A percentile compares a stretch with the other conserved stretches of the same genome.
phyloP scores from a whole-genome alignment of 495 filamentous ascomycete genomes.

The Aspergillus ellipticus region DNA sequence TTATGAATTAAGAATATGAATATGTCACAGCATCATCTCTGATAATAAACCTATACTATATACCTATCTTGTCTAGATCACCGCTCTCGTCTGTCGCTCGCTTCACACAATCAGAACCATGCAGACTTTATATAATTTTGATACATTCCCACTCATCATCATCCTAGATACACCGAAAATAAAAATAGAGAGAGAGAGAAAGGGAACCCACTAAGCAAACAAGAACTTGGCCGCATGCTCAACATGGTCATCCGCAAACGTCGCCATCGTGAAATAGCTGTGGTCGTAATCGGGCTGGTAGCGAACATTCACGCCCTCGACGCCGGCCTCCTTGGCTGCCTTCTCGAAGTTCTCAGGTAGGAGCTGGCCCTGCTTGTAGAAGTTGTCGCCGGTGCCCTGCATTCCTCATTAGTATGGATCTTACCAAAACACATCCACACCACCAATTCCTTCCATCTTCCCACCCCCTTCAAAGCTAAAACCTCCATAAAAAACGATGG shows the following conservation, averaged over 20 bases:
- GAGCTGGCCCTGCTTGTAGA: slow-evolving; percentile 90
- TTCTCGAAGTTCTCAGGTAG: slow-evolving; percentile 88
- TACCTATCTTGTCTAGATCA: neutral
- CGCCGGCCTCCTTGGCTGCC: slow-evolving; percentile 68
- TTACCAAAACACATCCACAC: neutral
- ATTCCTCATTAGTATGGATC: neutral
- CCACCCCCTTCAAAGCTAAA: too few relatives aligned
- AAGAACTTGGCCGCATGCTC: slow-evolving; percentile 86
- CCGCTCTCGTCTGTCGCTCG: neutral
- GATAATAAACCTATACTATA: too few relatives aligned
- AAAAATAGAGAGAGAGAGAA: slow-evolving; percentile 8
- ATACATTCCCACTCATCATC: neutral
- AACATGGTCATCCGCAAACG: slow-evolving; percentile 86
- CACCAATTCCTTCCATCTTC: too few relatives aligned
- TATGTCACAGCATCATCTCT: too few relatives aligned
- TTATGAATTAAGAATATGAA: too few relatives aligned
- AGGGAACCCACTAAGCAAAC: slow-evolving; percentile 52
- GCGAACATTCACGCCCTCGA: slow-evolving; percentile 63
- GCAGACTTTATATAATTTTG: neutral
- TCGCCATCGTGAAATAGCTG: slow-evolving; percentile 91
- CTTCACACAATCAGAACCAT: slow-evolving; percentile 2
- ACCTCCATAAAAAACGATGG: too few relatives aligned
- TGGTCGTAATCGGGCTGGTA: slow-evolving; percentile 95
- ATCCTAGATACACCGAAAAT: neutral
- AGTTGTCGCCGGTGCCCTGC: slow-evolving; percentile 86